Percentiles rank a stretch among this genome's conserved stretches.
Evolutionary conservation across 352 stramenopile genomes (phyloP).

Genomic region (Phytopythium sindhum): DNA sequence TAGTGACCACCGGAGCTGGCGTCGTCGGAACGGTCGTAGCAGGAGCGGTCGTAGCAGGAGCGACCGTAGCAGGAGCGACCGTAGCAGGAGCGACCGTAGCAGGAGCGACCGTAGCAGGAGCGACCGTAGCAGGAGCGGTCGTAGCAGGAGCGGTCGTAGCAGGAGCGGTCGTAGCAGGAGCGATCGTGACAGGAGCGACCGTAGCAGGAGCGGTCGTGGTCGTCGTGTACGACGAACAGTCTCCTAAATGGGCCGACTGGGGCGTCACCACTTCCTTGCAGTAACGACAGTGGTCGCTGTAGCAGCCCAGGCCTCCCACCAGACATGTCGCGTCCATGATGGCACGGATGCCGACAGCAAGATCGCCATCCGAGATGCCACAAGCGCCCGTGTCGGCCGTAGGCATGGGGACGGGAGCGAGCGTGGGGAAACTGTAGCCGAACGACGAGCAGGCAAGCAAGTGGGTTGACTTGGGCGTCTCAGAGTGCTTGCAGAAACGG

Average conservation of each 20-base stretch:
- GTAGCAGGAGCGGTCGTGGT: slow-evolving; percentile 1
- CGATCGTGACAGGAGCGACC: neutral
- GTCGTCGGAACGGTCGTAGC: neutral
- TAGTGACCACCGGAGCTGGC: neutral
- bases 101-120: neutral
- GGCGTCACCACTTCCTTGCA: slow-evolving; percentile 31
- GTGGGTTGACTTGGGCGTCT: slow-evolving; percentile 28
- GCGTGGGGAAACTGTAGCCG: slow-evolving; percentile 16
- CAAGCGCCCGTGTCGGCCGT: neutral
- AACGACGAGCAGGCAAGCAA: slow-evolving; percentile 30
- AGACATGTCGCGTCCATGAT: slow-evolving; percentile 22
- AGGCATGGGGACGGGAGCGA: neutral
- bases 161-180: neutral
- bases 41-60: neutral
- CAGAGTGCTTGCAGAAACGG: slow-evolving; percentile 34
- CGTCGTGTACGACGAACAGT: slow-evolving; percentile 11
- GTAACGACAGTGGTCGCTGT: slow-evolving; percentile 36
- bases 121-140: neutral
- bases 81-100: slow-evolving; percentile 1
- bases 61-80: neutral
- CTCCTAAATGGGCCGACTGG: slow-evolving; percentile 25
- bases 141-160: neutral
- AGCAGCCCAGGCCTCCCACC: slow-evolving; percentile 27
- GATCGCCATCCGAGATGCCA: neutral
- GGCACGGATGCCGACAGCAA: slow-evolving; percentile 19